phyloP scores from a whole-genome alignment of 2,329 filamentous ascomycete genomes.

The Annulohypoxylon truncatum region DNA sequence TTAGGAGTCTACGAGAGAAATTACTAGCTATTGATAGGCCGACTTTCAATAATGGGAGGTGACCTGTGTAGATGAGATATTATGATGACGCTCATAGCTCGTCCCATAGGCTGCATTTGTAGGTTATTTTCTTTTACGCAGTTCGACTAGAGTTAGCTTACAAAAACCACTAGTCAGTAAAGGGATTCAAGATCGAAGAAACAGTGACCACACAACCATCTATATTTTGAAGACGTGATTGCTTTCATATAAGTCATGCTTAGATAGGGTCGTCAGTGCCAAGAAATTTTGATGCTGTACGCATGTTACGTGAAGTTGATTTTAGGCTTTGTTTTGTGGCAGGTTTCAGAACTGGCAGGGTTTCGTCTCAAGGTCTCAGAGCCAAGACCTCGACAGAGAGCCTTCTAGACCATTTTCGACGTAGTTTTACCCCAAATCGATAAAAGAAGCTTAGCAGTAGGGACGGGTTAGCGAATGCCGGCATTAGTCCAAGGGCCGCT shows the following conservation, averaged over 20 bases:
- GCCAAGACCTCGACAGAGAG: slow-evolving; percentile 12
- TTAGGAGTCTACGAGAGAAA: background rate
- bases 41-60: background rate
- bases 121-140: background rate
- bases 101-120: background rate
- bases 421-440: slow-evolving; percentile 4
- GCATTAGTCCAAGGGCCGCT: slow-evolving; percentile 6
- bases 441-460: slow-evolving; percentile 20
- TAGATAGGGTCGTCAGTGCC: background rate
- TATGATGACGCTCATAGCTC: background rate
- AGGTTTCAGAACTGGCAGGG: slow-evolving; percentile 36
- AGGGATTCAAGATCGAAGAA: background rate
- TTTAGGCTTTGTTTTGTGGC: slow-evolving; percentile 31
- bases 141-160: background rate
- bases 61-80: background rate
- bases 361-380: slow-evolving; percentile 28
- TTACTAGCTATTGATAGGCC: background rate
- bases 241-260: background rate
- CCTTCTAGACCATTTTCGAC: slow-evolving; percentile 15
- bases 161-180: background rate
- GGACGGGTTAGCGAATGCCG: slow-evolving; percentile 9
- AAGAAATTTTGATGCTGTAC: slow-evolving; percentile 1
- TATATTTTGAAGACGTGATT: background rate
- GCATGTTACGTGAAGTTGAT: slow-evolving; percentile 28
- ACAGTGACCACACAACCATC: background rate